phyloP scores from a whole-genome alignment of 1,139 yeast genomes.

The Hyphopichia buzzinii region DNA sequence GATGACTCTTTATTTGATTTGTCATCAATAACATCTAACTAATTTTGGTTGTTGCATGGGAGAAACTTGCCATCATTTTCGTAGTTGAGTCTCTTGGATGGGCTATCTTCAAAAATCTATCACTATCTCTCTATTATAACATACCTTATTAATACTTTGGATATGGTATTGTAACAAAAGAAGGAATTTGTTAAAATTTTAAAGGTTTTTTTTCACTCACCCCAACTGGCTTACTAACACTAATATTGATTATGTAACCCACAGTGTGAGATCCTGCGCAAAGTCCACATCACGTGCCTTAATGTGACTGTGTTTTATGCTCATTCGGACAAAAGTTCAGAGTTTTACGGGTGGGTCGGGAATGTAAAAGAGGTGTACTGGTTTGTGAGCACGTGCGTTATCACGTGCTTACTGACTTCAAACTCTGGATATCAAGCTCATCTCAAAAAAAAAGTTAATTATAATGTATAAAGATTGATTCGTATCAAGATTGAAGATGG shows the following conservation, averaged over 20 bases:
- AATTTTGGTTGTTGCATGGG: no score
- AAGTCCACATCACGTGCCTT: conserved; percentile 1
- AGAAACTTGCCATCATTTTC: no score
- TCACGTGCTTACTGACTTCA: background rate
- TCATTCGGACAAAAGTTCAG: no score
- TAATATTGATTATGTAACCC: no score
- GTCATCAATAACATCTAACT: conserved; percentile 1
- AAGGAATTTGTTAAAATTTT: background rate
- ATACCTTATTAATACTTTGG: conserved; percentile 1
- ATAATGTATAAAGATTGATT: no score
- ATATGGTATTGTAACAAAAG: background rate
- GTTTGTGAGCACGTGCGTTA: background rate
- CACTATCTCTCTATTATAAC: no score
- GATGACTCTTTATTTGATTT: no score
- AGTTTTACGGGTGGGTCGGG: no score
- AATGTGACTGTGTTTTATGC: conserved; percentile 1
- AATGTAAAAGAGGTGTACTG: background rate
- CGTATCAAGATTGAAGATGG: conserved; percentile 62
- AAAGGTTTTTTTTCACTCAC: background rate
- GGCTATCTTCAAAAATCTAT: no score
- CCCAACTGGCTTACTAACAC: background rate
- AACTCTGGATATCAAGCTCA: no score
- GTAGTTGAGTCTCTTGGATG: no score
- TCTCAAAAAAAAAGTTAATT: background rate
- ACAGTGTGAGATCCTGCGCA: no score